phyloP scores from a whole-genome alignment of 1,284 basidiomycete species.

The Vanrija sp. region DNA sequence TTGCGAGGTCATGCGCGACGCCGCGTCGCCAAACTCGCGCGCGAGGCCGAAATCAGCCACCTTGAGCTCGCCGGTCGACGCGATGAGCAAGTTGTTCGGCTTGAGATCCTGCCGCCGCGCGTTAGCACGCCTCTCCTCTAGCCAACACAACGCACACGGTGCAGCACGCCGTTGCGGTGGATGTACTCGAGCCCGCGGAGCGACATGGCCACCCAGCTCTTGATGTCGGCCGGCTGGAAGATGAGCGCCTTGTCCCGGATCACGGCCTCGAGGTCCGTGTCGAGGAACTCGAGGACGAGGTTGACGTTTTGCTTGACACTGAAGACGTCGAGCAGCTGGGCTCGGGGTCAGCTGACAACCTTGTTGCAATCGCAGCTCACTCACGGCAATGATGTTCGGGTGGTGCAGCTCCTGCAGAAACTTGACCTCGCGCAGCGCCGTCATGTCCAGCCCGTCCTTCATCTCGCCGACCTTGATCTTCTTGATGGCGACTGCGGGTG shows the following conservation, averaged over 20 bases:
- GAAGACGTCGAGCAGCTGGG: conserved; percentile 90
- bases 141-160: conserved; percentile 63
- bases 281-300: conserved; percentile 93
- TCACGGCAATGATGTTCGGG: conserved; percentile 88
- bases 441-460: conserved; percentile 98
- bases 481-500: conserved; percentile 80
- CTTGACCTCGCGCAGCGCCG: conserved; percentile 96
- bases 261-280: conserved; percentile 95
- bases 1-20: conserved; percentile 93
- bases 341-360: neutral
- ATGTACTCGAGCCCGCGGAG: conserved; percentile 95
- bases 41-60: conserved; percentile 99
- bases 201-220: conserved; percentile 99
- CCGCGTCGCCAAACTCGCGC: conserved; percentile 75
- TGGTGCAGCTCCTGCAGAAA: conserved; percentile 91
- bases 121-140: conserved; percentile 2
- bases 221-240: conserved; percentile 93
- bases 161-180: conserved; percentile 87
- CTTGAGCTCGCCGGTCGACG: conserved; percentile 86
- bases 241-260: conserved; percentile 90
- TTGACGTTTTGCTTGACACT: conserved; percentile 95
- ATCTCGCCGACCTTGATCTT: conserved; percentile 96
- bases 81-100: conserved; percentile 96
- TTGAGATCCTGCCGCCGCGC: conserved; percentile 90
- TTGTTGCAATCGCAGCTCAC: no score